Evolutionary conservation across 2,329 filamentous ascomycete genomes (phyloP).

Genomic region (Aciculosporium take): DNA sequence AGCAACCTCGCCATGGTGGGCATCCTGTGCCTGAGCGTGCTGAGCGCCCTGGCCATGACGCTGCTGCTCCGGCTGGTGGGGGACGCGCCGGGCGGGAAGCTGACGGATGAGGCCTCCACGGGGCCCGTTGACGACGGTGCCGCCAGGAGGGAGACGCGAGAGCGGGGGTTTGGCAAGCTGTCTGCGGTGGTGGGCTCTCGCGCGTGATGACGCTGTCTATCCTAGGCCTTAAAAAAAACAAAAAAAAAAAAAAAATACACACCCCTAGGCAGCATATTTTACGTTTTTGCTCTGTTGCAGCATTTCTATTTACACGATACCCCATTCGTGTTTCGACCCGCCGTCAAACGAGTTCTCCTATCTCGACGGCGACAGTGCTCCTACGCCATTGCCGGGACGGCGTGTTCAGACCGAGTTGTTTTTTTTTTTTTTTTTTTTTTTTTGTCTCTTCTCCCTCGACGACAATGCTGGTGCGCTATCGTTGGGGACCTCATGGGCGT

Average conservation of each 20-base stretch:
- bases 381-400: constrained; percentile 43
- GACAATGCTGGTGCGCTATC: constrained; percentile 44
- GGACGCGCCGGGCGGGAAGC: constrained; percentile 35
- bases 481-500: constrained; percentile 33
- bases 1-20: constrained; percentile 84
- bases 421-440: no score
- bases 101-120: constrained; percentile 25
- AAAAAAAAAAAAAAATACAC: no score
- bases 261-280: no score
- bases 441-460: no score
- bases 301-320: constrained; percentile 25
- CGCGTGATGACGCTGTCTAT: constrained; percentile 18
- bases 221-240: no score
- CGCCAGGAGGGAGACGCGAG: constrained; percentile 40
- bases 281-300: constrained; percentile 12
- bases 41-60: constrained; percentile 56
- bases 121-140: constrained; percentile 46
- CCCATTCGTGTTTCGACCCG: constrained; percentile 31
- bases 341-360: constrained; percentile 25
- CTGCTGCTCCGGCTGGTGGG: constrained; percentile 46
- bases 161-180: constrained; percentile 41
- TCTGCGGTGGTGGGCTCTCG: constrained; percentile 17
- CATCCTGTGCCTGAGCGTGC: constrained; percentile 65
- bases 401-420: constrained; percentile 33
- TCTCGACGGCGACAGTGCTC: constrained; percentile 41